phyloP scores from a whole-genome alignment of 1,284 basidiomycete species.

The Austroboletus rostrupii region DNA sequence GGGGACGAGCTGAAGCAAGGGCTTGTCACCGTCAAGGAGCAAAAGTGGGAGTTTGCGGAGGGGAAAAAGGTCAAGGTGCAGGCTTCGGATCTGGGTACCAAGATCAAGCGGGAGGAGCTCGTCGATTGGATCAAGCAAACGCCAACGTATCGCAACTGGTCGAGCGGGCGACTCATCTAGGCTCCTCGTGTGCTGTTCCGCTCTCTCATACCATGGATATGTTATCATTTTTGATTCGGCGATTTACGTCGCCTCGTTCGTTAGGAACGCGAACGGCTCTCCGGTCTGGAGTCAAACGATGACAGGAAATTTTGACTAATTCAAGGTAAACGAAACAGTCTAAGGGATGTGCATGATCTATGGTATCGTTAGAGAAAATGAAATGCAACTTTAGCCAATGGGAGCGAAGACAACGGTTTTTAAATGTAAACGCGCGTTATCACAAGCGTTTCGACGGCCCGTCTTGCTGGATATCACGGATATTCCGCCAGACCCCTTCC shows the following conservation, averaged over 20 bases:
- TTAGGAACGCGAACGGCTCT: no score
- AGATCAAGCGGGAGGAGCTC: slow-evolving; percentile 67
- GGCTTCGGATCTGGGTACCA: slow-evolving; percentile 60
- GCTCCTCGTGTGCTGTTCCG: neutral
- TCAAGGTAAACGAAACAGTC: no score
- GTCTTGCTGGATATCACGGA: slow-evolving; percentile 27
- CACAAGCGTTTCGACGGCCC: slow-evolving; percentile 22
- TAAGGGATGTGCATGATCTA: no score
- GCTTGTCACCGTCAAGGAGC: slow-evolving; percentile 88
- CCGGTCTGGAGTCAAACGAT: no score
- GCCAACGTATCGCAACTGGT: slow-evolving; percentile 43
- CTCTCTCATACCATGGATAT: neutral
- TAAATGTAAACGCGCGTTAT: neutral
- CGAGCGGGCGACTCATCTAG: slow-evolving; percentile 37
- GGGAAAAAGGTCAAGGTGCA: slow-evolving; percentile 71
- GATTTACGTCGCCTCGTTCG: no score
- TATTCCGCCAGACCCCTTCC: slow-evolving; percentile 65
- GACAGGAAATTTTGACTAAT: no score
- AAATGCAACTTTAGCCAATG: neutral
- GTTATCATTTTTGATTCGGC: neutral
- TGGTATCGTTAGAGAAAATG: no score
- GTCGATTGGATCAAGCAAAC: slow-evolving; percentile 65
- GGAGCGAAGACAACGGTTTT: no score
- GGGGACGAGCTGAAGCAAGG: slow-evolving; percentile 83
- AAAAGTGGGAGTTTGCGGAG: slow-evolving; percentile 76